phyloP scores from a whole-genome alignment of 306 rosid species.

The Amphicarpaea edgeworthii region DNA sequence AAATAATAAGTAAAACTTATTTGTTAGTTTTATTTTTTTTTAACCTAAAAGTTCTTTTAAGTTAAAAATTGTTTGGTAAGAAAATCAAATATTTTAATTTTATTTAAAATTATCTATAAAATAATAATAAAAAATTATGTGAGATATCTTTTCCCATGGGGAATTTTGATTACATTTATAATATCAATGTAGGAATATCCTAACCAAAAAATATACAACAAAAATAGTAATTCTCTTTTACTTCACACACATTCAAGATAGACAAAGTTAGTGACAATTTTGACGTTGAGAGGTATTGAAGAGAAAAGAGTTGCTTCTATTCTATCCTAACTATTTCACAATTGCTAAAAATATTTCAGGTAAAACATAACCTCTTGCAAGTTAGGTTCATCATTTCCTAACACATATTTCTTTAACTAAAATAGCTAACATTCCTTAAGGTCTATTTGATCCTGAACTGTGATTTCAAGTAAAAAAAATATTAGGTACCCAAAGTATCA shows the following conservation, averaged over 20 bases:
- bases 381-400: slow-evolving; percentile 2
- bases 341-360: background rate
- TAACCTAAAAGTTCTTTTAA: too few relatives aligned
- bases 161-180: slow-evolving; percentile 53
- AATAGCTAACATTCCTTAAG: slow-evolving; percentile 3
- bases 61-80: too few relatives aligned
- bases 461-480: too few relatives aligned
- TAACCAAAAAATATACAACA: slow-evolving; percentile 14
- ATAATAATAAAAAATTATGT: too few relatives aligned
- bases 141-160: too few relatives aligned
- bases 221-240: background rate
- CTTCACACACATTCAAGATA: slow-evolving; percentile 25
- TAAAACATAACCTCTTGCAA: background rate
- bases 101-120: too few relatives aligned
- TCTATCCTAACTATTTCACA: background rate
- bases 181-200: slow-evolving; percentile 31
- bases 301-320: slow-evolving; percentile 3
- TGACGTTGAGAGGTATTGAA: background rate
- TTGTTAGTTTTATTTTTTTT: too few relatives aligned
- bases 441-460: too few relatives aligned
- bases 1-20: too few relatives aligned
- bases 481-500: too few relatives aligned
- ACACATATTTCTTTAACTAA: slow-evolving; percentile 7
- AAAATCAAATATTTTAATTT: too few relatives aligned
- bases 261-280: background rate